Conservation (phyloP, 2,329 filamentous ascomycete species). For the Ambrosiella cleistominuta region DNA sequence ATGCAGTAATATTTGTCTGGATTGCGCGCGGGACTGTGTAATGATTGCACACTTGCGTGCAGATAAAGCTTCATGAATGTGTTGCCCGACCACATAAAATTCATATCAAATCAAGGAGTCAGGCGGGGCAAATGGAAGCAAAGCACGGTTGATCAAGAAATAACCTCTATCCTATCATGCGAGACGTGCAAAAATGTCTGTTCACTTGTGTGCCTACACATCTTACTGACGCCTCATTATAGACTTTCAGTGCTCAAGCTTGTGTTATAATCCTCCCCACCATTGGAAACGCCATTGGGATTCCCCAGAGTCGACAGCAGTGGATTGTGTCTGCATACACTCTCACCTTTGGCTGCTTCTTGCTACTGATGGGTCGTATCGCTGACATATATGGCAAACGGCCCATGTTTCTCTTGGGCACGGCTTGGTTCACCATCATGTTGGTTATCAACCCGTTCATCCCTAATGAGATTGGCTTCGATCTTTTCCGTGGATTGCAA, state of each 20-base stretch:
- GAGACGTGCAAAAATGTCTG: background rate
- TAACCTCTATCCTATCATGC: background rate
- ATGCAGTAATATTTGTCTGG: background rate
- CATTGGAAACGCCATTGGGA: conserved; percentile 37
- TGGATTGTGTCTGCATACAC: conserved; percentile 52
- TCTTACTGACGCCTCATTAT: conserved; percentile 4
- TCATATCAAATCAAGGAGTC: background rate
- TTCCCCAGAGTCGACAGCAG: conserved; percentile 41
- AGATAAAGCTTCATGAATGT: background rate
- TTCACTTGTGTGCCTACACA: conserved; percentile 3
- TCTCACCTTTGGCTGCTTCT: conserved; percentile 48
- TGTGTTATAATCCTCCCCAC: conserved; percentile 45
- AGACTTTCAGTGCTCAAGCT: conserved; percentile 40
- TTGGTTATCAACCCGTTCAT: conserved; percentile 46
- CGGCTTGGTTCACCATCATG: conserved; percentile 42
- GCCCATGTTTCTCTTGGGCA: conserved; percentile 45
- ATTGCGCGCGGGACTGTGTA: background rate
- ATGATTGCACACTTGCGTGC: background rate
- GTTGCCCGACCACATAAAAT: background rate
- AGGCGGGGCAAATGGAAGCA: background rate
- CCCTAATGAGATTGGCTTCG: conserved; percentile 48
- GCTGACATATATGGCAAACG: conserved; percentile 51
- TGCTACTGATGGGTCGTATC: conserved; percentile 49
- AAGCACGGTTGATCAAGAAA: background rate
- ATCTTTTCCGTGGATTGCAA: conserved; percentile 48